Evolutionary conservation across 1,139 yeast genomes (phyloP).

Genomic region (Pichia sp.): DNA sequence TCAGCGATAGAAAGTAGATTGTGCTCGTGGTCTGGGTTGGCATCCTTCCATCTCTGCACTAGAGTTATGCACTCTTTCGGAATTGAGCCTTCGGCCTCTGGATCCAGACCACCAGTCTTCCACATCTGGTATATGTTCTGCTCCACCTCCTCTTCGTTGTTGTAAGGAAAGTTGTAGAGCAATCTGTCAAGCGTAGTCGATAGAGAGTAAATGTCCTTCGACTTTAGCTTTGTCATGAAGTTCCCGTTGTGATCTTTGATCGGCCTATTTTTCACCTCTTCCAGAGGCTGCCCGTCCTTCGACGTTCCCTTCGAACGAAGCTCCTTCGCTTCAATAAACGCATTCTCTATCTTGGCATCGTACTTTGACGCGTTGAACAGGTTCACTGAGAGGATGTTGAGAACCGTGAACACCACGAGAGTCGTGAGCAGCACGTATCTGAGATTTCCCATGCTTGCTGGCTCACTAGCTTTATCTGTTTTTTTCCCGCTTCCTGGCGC

Average conservation of each 20-base stretch:
- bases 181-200: slow-evolving; percentile 38
- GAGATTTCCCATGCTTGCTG: not conserved
- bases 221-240: slow-evolving; percentile 16
- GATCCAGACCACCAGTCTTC: slow-evolving; percentile 56
- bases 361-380: slow-evolving; percentile 9
- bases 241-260: slow-evolving; percentile 14
- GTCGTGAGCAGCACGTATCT: slow-evolving; percentile 5
- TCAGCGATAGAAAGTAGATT: slow-evolving; percentile 56
- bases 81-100: slow-evolving; percentile 39
- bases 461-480: not conserved
- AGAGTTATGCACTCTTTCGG: slow-evolving; percentile 44
- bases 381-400: slow-evolving; percentile 14
- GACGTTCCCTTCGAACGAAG: not conserved
- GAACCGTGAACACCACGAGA: slow-evolving; percentile 10
- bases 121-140: slow-evolving; percentile 91
- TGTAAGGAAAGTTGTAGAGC: slow-evolving; percentile 68
- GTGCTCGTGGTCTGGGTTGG: slow-evolving; percentile 60
- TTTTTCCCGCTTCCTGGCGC: not conserved
- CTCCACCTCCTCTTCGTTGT: slow-evolving; percentile 49
- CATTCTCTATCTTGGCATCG: slow-evolving; percentile 12
- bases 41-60: slow-evolving; percentile 48
- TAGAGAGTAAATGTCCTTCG: slow-evolving; percentile 28
- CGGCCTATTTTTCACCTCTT: not conserved
- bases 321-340: slow-evolving; percentile 12
- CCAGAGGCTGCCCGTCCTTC: not conserved